Evolutionary conservation across 202 grass and related monocot species (phyloP).

Genomic region (Setaria viridis): DNA sequence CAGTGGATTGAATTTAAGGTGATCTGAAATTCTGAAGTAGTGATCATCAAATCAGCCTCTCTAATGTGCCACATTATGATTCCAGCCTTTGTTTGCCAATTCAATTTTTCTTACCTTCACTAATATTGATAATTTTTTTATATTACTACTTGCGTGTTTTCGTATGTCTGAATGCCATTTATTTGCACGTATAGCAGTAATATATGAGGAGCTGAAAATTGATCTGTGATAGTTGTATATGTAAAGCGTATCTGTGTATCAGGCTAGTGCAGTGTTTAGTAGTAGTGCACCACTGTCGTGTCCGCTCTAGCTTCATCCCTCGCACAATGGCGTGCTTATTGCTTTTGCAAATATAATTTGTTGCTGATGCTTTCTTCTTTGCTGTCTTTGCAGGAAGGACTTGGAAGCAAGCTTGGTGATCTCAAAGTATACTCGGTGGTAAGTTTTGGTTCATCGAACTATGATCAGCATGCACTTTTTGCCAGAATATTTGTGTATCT

Average conservation of each 20-base stretch:
- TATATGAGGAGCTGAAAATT: not conserved
- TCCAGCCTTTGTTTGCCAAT: not conserved
- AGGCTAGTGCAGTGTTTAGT: not conserved
- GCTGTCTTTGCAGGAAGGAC: conserved; percentile 63
- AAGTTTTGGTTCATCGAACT: conserved; percentile 20
- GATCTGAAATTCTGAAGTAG: no score
- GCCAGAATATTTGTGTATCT: not conserved
- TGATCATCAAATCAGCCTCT: not conserved
- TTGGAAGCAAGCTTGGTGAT: conserved; percentile 47
- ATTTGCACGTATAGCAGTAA: not conserved
- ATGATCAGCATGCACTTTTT: not conserved
- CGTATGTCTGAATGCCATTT: not conserved
- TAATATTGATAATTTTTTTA: not conserved
- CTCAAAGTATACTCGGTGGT: conserved; percentile 88
- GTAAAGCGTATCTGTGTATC: not conserved
- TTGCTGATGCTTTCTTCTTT: not conserved
- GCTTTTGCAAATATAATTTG: not conserved
- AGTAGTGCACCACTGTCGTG: not conserved
- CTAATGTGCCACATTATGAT: not conserved
- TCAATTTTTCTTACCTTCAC: not conserved
- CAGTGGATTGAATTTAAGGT: not conserved
- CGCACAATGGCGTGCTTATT: not conserved
- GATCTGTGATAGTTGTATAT: not conserved
- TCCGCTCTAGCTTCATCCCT: not conserved
- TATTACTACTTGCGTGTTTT: not conserved